A percentile compares a stretch with the other conserved stretches of the same genome.
These are phyloP conservation scores for Colletotrichum lini DNA, from an alignment of 2,329 filamentous ascomycete genomes.

Conservation along the genomic window DNA sequence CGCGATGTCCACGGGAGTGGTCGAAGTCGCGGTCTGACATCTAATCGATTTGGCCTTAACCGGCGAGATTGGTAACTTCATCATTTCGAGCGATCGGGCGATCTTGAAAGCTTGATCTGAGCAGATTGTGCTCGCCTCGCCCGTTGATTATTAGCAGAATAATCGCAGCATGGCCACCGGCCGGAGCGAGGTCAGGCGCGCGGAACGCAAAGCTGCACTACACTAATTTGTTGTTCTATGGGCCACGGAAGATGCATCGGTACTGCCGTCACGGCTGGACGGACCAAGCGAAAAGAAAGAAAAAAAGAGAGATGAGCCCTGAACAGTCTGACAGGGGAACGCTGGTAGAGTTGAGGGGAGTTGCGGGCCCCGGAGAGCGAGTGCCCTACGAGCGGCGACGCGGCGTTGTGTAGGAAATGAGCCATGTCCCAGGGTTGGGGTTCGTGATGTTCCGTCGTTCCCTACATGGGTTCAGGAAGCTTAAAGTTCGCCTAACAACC, in stretches of 20 bases:
- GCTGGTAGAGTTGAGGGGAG: background rate
- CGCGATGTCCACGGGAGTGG: background rate
- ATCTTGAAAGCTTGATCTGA: background rate
- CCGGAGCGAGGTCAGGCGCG: background rate
- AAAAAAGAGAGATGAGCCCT: background rate
- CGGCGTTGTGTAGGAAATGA: background rate
- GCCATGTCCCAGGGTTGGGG: background rate
- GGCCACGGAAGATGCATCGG: background rate
- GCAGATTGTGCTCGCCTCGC: conserved; percentile 1
- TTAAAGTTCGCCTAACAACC: conserved; percentile 20
- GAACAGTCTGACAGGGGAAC: no score
- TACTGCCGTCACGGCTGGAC: background rate
- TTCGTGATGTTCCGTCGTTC: conserved; percentile 6
- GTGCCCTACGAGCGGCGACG: background rate
- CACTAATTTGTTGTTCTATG: no score
- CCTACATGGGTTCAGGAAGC: conserved; percentile 5
- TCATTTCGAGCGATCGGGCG: background rate
- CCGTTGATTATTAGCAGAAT: background rate
- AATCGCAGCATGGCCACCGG: background rate
- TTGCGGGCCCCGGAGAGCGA: conserved; percentile 21
- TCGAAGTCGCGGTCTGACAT: background rate
- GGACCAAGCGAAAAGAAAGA: background rate
- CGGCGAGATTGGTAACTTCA: background rate
- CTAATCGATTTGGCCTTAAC: background rate
- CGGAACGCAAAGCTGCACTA: no score